Percentiles rank a stretch among this genome's conserved stretches.
Conservation (phyloP, 225 moss, liverwort and hornwort species). For the Bryum argenteum region DNA sequence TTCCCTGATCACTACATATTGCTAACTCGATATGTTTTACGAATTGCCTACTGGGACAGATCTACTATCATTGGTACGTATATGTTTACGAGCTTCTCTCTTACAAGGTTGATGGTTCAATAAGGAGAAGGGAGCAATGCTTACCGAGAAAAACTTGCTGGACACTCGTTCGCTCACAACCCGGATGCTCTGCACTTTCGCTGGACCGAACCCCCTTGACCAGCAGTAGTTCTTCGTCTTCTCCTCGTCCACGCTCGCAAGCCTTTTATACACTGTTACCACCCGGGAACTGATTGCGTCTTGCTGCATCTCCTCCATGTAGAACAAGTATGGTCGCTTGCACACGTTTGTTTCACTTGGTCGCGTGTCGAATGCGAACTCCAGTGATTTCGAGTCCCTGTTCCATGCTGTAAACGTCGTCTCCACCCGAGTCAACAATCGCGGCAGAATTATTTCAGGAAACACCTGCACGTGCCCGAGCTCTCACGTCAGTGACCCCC, state of each 20-base stretch:
- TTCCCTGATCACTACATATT: too few relatives aligned
- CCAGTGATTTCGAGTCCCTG: conserved; percentile 51
- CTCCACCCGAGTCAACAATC: conserved; percentile 67
- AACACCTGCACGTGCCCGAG: conserved; percentile 57
- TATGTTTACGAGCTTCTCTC: background rate
- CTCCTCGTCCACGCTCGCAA: conserved; percentile 67
- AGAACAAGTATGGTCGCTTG: conserved; percentile 80
- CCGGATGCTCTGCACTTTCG: conserved; percentile 66
- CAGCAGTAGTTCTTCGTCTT: conserved; percentile 75
- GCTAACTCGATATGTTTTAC: too few relatives aligned
- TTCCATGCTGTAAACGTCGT: conserved; percentile 92
- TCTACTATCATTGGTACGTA: too few relatives aligned
- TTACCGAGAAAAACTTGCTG: conserved; percentile 66
- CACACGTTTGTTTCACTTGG: conserved; percentile 63
- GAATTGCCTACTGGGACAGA: too few relatives aligned
- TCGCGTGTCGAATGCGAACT: conserved; percentile 88
- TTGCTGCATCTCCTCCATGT: conserved; percentile 68
- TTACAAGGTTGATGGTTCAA: background rate
- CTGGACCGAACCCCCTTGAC: conserved; percentile 60
- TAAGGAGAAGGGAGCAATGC: background rate
- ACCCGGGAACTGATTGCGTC: conserved; percentile 51
- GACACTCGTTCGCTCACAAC: conserved; percentile 69
- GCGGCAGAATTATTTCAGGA: conserved; percentile 79
- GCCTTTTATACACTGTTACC: conserved; percentile 70
- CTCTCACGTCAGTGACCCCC: background rate